Percentiles rank a stretch among this genome's conserved stretches.
Evolutionary conservation across 768 basidiomycete species (phyloP).

Genomic region (Boletus rubescentipes): DNA sequence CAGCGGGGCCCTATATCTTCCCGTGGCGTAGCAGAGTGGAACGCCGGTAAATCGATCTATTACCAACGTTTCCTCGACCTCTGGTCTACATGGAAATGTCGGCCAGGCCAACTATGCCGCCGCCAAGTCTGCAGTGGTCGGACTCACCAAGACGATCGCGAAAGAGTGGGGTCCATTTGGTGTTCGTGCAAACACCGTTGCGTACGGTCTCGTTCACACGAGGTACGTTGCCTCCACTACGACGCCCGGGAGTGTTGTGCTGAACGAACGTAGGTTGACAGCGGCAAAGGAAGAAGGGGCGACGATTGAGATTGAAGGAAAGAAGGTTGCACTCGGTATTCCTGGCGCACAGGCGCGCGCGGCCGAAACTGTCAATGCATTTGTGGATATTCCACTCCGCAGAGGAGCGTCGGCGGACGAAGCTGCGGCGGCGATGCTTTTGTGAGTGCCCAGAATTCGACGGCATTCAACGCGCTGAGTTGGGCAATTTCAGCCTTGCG

Average conservation of each 20-base stretch:
- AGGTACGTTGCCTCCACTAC: conserved; percentile 40
- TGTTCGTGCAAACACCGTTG: conserved; percentile 80
- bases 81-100: conserved; percentile 85
- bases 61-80: conserved; percentile 78
- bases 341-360: conserved; percentile 51
- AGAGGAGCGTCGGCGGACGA: conserved; percentile 72
- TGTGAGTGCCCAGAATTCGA: conserved; percentile 48
- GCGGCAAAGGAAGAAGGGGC: conserved; percentile 76
- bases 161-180: conserved; percentile 87
- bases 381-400: conserved; percentile 60
- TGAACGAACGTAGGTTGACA: conserved; percentile 54
- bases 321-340: conserved; percentile 81
- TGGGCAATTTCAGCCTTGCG: conserved; percentile 50
- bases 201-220: conserved; percentile 76
- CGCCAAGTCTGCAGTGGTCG: conserved; percentile 75
- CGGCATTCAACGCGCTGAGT: conserved; percentile 1
- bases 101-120: conserved; percentile 84
- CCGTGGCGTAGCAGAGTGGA: conserved; percentile 39
- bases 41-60: conserved; percentile 69
- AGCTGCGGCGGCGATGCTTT: conserved; percentile 71
- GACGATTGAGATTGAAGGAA: conserved; percentile 76
- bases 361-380: conserved; percentile 40
- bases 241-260: background rate
- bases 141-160: conserved; percentile 80
- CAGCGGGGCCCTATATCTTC: background rate